Conservation (phyloP, 352 stramenopile species). For the Globisporangium irregulare region DNA sequence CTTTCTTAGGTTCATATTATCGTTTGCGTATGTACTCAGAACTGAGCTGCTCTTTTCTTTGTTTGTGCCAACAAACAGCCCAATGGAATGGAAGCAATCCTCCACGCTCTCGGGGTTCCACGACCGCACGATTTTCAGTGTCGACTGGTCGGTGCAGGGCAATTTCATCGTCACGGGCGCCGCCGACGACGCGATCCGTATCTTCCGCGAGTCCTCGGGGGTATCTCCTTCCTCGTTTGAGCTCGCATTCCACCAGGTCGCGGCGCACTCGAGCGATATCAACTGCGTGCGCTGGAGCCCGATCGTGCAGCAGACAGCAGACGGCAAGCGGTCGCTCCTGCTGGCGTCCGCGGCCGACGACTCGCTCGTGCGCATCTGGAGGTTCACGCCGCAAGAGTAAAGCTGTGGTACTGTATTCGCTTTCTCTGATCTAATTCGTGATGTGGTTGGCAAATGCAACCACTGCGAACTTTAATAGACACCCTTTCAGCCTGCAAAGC, state of each 20-base stretch:
- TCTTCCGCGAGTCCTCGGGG: conserved; percentile 66
- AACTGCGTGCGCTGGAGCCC: conserved; percentile 84
- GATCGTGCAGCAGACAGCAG: conserved; percentile 18
- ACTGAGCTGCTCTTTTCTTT: neutral
- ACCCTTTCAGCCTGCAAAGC: conserved; percentile 6
- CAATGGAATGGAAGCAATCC: conserved; percentile 83
- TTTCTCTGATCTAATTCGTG: neutral
- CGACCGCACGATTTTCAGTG: conserved; percentile 88
- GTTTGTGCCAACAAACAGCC: conserved; percentile 14
- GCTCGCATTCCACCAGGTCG: conserved; percentile 55
- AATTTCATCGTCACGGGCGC: conserved; percentile 88
- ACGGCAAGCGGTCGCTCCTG: conserved; percentile 37
- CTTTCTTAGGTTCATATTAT: no score
- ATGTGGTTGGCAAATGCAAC: neutral
- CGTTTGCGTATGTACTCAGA: neutral
- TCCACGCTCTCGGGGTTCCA: conserved; percentile 84
- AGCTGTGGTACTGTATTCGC: neutral
- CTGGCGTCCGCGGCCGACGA: conserved; percentile 71
- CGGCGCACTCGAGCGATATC: conserved; percentile 68
- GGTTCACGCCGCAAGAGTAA: conserved; percentile 31
- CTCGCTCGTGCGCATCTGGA: conserved; percentile 63
- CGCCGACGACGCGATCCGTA: conserved; percentile 88
- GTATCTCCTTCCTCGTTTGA: conserved; percentile 43
- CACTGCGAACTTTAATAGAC: conserved; percentile 11
- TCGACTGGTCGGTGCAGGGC: conserved; percentile 90